Evolutionary conservation across 2,329 filamentous ascomycete genomes (phyloP), one percentile per base, ranked within the genome.

Genomic region (Microdochium nivale): DNA sequence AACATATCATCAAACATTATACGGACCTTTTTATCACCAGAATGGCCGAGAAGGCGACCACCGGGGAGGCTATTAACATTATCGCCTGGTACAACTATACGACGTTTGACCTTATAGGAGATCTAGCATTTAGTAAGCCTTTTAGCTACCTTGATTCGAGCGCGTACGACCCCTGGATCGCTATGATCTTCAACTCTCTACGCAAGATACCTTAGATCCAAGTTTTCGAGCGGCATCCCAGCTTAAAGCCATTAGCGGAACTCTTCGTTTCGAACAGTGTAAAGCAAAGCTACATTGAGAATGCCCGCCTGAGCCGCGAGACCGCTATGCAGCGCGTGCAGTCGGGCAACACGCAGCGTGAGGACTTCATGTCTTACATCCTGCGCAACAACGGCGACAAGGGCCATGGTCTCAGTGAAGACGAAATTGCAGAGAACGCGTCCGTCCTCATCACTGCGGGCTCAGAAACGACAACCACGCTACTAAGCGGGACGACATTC

Each of bases 381-480:
- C 35, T 51, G 11, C 44, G 23, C n/a, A 16, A 43, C 35, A 48
- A 43, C 24, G 44, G 23, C 19, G 5, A n/a, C 46, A 25, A 25
- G 7, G 32, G 21, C 30, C 33, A 56, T 24, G 47, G 56, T 16
- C 53, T 64, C 24, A 53, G 49, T 21, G 27, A 61, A 13, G 54
- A 58, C 11, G 51, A 61, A 25, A 52, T 66, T 0, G 51, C 52
- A 2, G 50, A 49, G 35, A 66, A 65, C 50, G 57, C 60, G 3
- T 56, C 50, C 14, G 55, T 66, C 11, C 57, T 71, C 2, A 64
- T 78, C 27, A 60, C 73, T 14, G 75, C 74, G 5, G 75, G 76
- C 3, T 73, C 71, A 2, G 76, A 79, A 57, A 80, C 76, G 5
- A 77, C 75, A 1, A 72, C 76, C 0, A 76, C 74, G 0, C 61